Percentiles rank a stretch among this genome's conserved stretches.
Evolutionary conservation across 768 basidiomycete species (phyloP).

Genomic region (Coprinopsis marcescibilis): DNA sequence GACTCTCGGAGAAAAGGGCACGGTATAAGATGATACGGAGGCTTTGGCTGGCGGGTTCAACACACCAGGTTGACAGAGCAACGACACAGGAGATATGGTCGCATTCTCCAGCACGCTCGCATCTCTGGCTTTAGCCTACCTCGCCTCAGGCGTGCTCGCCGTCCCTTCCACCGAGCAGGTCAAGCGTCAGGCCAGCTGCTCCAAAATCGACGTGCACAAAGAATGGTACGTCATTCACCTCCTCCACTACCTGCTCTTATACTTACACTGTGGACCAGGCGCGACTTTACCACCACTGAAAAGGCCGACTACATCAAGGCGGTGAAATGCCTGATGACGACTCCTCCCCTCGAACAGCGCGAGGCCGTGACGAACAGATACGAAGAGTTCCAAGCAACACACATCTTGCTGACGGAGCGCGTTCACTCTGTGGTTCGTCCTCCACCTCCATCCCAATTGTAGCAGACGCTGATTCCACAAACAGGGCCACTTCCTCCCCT

Average conservation of each 20-base stretch:
- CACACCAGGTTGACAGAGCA: too few relatives aligned
- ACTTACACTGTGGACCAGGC: neutral
- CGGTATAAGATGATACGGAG: too few relatives aligned
- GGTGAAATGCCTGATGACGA: neutral
- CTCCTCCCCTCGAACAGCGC: neutral
- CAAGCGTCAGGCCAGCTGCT: too few relatives aligned
- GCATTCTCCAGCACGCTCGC: too few relatives aligned
- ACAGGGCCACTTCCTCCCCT: conserved; percentile 23
- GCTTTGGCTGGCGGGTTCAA: too few relatives aligned
- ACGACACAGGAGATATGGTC: too few relatives aligned
- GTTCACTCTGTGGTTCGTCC: neutral
- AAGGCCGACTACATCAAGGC: neutral
- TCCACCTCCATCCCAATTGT: neutral
- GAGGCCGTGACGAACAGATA: neutral
- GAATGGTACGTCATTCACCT: neutral
- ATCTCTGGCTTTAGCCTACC: too few relatives aligned
- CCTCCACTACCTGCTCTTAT: neutral
- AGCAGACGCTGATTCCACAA: neutral
- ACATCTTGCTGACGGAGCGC: neutral
- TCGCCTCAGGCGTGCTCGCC: too few relatives aligned
- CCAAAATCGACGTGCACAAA: neutral
- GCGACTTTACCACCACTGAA: neutral
- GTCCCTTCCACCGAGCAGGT: too few relatives aligned
- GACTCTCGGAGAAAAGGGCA: too few relatives aligned
- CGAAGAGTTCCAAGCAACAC: conserved; percentile 6